Percentiles rank a stretch among this genome's conserved stretches.
phyloP scores from a whole-genome alignment of 2,329 filamentous ascomycete species.

The Tolypocladium cylindrosporum region DNA sequence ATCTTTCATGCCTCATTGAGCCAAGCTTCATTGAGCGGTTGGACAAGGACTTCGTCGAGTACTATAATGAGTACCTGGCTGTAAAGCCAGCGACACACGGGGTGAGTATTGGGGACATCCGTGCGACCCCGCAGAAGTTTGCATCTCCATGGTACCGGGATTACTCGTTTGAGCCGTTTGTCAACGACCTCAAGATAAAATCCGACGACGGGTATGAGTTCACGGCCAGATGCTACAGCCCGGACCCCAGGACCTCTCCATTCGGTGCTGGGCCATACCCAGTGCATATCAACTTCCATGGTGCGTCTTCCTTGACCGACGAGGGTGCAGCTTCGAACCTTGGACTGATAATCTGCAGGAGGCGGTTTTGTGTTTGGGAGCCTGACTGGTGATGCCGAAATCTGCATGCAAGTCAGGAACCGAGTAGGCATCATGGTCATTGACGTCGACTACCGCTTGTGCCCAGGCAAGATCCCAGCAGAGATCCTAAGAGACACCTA shows the following conservation, averaged over 20 bases:
- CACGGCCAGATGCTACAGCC: conserved; percentile 1
- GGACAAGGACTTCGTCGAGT: conserved; percentile 3
- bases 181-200: conserved; percentile 3
- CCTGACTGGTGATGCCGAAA: conserved; percentile 1
- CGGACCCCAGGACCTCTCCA: conserved; percentile 3
- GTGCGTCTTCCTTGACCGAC: background rate
- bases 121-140: conserved; percentile 1
- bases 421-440: conserved; percentile 1
- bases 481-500: background rate
- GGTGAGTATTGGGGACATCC: conserved; percentile 1
- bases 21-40: conserved; percentile 1
- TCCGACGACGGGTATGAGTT: conserved; percentile 3
- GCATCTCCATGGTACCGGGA: conserved; percentile 4
- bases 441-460: conserved; percentile 3
- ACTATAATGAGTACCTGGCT: conserved; percentile 4
- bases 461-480: background rate
- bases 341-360: background rate
- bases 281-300: conserved; percentile 4
- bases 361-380: conserved; percentile 3
- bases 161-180: conserved; percentile 2
- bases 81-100: background rate
- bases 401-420: conserved; percentile 1
- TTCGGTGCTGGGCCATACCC: conserved; percentile 4
- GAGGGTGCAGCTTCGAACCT: background rate
- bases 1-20: background rate